Percentiles rank a stretch among this genome's conserved stretches.
phyloP scores from a whole-genome alignment of 2,329 filamentous ascomycete species.

The Trichoderma sp. region DNA sequence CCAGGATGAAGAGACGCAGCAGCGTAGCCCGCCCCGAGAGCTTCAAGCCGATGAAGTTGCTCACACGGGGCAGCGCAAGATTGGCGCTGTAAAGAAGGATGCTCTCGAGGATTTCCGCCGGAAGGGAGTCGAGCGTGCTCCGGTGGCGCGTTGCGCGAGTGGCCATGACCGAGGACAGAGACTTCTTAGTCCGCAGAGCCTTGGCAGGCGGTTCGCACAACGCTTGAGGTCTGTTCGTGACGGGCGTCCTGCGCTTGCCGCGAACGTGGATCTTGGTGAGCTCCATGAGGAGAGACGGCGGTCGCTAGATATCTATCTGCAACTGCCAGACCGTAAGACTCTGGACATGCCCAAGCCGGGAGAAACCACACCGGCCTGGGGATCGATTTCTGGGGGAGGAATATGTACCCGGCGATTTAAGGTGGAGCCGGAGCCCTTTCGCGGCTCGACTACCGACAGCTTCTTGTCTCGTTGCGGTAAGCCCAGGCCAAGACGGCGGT shows the following conservation, averaged over 20 bases:
- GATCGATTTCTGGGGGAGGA: constrained; percentile 8
- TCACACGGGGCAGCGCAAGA: constrained; percentile 50
- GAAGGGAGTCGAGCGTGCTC: constrained; percentile 44
- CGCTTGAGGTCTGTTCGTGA: constrained; percentile 28
- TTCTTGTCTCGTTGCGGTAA: constrained; percentile 25
- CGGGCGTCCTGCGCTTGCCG: constrained; percentile 47
- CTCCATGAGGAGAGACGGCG: constrained; percentile 8
- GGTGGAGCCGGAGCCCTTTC: constrained; percentile 16
- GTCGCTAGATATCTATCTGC: neutral
- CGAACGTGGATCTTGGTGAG: constrained; percentile 54
- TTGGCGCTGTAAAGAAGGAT: constrained; percentile 57
- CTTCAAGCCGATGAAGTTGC: constrained; percentile 48
- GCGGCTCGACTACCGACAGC: constrained; percentile 24
- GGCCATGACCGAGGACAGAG: constrained; percentile 39
- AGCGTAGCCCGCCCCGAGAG: constrained; percentile 49
- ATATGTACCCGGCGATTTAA: constrained; percentile 5
- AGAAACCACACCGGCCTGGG: neutral
- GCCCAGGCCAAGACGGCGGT: constrained; percentile 17
- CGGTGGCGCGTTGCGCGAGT: constrained; percentile 35
- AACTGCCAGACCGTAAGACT: neutral
- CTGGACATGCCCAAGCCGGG: neutral
- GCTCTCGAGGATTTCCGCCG: constrained; percentile 56
- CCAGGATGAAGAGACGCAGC: constrained; percentile 43
- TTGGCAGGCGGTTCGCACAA: constrained; percentile 6
- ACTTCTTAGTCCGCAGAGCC: constrained; percentile 34